Evolutionary conservation across 1,284 basidiomycete species (phyloP).

Genomic region (Apiotrichum sp.): DNA sequence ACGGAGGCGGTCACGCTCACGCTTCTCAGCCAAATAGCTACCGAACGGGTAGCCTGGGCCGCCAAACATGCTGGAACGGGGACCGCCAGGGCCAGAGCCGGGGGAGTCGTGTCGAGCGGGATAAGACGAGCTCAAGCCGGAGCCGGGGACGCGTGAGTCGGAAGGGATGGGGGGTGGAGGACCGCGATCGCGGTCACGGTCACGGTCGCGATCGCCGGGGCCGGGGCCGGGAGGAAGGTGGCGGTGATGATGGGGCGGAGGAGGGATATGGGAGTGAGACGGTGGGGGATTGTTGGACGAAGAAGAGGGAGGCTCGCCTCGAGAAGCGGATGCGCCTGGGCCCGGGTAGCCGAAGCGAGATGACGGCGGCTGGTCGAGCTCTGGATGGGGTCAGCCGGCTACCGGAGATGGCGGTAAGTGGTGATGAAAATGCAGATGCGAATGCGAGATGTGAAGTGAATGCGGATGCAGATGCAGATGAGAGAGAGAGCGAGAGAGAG

Average conservation of each 20-base stretch:
- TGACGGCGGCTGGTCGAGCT: background rate
- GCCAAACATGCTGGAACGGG: background rate
- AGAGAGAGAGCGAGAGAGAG: background rate
- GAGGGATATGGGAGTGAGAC: background rate
- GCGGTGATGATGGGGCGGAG: slow-evolving; percentile 5
- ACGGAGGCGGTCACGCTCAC: slow-evolving; percentile 13
- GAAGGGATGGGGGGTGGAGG: background rate
- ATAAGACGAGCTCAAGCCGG: slow-evolving; percentile 7
- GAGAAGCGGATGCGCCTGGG: background rate
- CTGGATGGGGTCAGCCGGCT: background rate
- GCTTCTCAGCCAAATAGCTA: slow-evolving; percentile 12
- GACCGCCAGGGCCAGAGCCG: background rate
- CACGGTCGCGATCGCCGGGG: background rate
- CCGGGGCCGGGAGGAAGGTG: background rate
- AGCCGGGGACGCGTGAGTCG: slow-evolving; percentile 10
- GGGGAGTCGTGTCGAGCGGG: background rate
- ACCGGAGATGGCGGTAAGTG: no score
- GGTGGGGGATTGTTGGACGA: background rate
- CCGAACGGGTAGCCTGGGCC: slow-evolving; percentile 2
- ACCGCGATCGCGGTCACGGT: background rate
- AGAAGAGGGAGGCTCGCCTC: background rate
- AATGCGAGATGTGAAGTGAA: no score
- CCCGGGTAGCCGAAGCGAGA: background rate
- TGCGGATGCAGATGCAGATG: background rate
- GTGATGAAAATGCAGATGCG: no score